These are phyloP conservation scores for Puccinia coronata DNA, from an alignment of 1,284 basidiomycete genomes.

Conservation along the genomic window DNA sequence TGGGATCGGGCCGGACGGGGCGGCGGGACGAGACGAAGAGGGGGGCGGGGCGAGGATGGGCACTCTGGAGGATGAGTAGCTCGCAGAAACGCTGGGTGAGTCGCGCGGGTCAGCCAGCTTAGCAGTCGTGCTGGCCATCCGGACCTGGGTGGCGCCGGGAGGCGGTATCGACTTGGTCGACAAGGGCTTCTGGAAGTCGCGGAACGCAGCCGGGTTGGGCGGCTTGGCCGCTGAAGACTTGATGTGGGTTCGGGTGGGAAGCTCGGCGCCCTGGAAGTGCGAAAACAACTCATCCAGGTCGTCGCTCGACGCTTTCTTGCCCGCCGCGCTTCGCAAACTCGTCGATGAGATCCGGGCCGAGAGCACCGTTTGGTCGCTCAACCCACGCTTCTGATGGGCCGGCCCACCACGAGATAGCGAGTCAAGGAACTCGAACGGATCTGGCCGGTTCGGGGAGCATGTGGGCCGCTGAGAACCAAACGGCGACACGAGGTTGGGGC, in stretches of 20 bases:
- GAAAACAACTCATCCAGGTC: conserved; percentile 44
- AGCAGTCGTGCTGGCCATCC: conserved; percentile 4
- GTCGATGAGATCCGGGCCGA: not conserved
- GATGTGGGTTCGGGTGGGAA: not conserved
- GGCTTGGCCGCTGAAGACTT: not conserved
- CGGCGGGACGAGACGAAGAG: not conserved
- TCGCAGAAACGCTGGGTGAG: not conserved
- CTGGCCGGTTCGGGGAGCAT: not conserved
- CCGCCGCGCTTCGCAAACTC: not conserved
- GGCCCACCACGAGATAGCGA: not conserved
- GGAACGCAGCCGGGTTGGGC: not conserved
- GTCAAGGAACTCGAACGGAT: conserved; percentile 38
- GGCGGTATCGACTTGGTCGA: not conserved
- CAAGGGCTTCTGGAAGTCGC: conserved; percentile 3
- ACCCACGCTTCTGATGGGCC: not conserved
- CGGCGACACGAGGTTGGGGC: not conserved
- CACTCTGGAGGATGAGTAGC: not conserved
- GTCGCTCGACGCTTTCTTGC: not conserved
- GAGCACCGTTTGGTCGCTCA: not conserved
- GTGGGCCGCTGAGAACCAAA: not conserved
- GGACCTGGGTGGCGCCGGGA: conserved; percentile 13
- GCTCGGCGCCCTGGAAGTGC: conserved; percentile 5
- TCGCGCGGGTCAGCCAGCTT: not conserved
- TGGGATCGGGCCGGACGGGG: not conserved
- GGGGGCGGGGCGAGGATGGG: conserved; percentile 22